phyloP scores from a whole-genome alignment of 768 basidiomycete genomes.

The Dendrothele bispora region DNA sequence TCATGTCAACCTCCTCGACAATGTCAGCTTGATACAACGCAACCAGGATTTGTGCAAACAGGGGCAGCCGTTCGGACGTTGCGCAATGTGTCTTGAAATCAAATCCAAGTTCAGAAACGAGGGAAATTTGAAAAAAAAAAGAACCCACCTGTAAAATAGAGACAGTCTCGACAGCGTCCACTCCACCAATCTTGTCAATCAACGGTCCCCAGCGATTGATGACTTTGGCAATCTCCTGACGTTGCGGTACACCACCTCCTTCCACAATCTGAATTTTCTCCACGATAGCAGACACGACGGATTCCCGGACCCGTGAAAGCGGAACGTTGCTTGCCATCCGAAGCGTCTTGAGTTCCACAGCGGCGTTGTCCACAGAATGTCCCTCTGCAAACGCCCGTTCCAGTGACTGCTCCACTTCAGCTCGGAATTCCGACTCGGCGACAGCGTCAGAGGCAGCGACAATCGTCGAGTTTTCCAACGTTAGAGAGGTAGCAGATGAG shows the following conservation, averaged over 20 bases:
- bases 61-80: slow-evolving; percentile 55
- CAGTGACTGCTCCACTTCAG: slow-evolving; percentile 80
- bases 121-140: background rate
- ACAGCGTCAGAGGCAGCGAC: slow-evolving; percentile 38
- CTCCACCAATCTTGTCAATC: slow-evolving; percentile 78
- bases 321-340: slow-evolving; percentile 97
- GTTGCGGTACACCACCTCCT: slow-evolving; percentile 55
- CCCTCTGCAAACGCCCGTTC: slow-evolving; percentile 91
- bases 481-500: slow-evolving; percentile 50
- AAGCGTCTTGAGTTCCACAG: slow-evolving; percentile 93
- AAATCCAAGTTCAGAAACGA: background rate
- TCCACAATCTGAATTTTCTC: slow-evolving; percentile 65
- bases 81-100: slow-evolving; percentile 48
- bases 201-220: slow-evolving; percentile 81
- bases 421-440: slow-evolving; percentile 68
- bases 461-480: slow-evolving; percentile 37
- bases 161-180: slow-evolving; percentile 80
- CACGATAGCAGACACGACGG: slow-evolving; percentile 84
- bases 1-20: slow-evolving; percentile 86
- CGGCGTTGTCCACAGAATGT: slow-evolving; percentile 89
- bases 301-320: slow-evolving; percentile 80
- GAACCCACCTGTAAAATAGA: slow-evolving; percentile 71
- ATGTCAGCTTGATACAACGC: slow-evolving; percentile 91
- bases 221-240: slow-evolving; percentile 62
- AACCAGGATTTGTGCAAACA: slow-evolving; percentile 85